phyloP scores from a whole-genome alignment of 2,329 filamentous ascomycete species.

The Colletotrichum euphorbiae region DNA sequence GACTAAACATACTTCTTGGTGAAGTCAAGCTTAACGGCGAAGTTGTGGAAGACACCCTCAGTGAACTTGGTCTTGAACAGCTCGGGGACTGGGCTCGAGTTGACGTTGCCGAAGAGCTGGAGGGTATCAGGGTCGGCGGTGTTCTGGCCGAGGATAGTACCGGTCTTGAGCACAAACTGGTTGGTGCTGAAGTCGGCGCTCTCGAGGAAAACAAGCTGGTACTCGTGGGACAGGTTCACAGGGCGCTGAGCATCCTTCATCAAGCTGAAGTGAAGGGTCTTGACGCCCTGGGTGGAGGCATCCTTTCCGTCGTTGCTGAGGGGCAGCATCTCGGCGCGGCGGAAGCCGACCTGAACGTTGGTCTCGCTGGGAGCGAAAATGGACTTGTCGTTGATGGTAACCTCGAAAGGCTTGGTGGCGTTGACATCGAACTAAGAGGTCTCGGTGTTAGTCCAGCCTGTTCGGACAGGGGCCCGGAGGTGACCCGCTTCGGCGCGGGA shows the following conservation, averaged over 20 bases:
- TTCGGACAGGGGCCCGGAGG: slow-evolving; percentile 30
- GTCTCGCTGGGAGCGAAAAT: slow-evolving; percentile 66
- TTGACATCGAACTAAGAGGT: slow-evolving; percentile 55
- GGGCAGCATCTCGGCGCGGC: slow-evolving; percentile 68
- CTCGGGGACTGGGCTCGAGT: slow-evolving; percentile 56
- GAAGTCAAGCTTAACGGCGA: slow-evolving; percentile 69
- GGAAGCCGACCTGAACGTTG: slow-evolving; percentile 68
- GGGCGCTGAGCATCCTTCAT: slow-evolving; percentile 62
- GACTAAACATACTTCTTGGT: slow-evolving; percentile 58
- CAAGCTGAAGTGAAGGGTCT: slow-evolving; percentile 72
- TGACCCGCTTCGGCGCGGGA: not conserved
- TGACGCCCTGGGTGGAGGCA: slow-evolving; percentile 63
- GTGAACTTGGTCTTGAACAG: slow-evolving; percentile 65
- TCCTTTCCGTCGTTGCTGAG: slow-evolving; percentile 63
- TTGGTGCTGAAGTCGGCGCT: slow-evolving; percentile 60
- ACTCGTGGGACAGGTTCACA: slow-evolving; percentile 71
- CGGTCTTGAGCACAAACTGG: slow-evolving; percentile 67
- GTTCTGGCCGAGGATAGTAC: slow-evolving; percentile 59
- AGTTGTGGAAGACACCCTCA: slow-evolving; percentile 69
- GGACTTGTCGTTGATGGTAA: slow-evolving; percentile 67
- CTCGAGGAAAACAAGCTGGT: slow-evolving; percentile 66
- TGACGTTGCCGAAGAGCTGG: slow-evolving; percentile 61
- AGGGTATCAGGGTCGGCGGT: slow-evolving; percentile 54
- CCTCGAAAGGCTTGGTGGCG: slow-evolving; percentile 59
- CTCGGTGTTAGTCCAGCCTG: not conserved